Evolutionary conservation across 208 protist genomes (phyloP).

Genomic region (Willaertia magna): DNA sequence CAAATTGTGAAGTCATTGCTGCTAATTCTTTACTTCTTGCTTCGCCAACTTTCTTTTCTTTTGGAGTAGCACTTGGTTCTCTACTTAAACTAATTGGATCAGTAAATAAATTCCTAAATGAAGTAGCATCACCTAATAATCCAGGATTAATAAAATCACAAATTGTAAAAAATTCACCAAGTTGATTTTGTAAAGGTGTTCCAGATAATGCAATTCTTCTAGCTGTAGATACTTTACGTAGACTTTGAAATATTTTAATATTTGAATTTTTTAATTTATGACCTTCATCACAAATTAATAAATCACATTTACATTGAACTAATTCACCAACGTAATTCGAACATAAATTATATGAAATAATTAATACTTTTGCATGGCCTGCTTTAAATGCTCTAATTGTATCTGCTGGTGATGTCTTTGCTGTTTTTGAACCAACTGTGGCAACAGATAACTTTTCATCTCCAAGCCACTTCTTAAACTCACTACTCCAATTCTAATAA

Average conservation of each 20-base stretch:
- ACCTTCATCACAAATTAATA: slow-evolving; percentile 77
- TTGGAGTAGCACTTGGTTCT: background rate
- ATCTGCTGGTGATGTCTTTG: background rate
- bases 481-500: slow-evolving; percentile 23
- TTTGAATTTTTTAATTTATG: slow-evolving; percentile 69
- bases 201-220: slow-evolving; percentile 67
- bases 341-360: slow-evolving; percentile 43
- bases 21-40: background rate
- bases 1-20: background rate
- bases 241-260: slow-evolving; percentile 47
- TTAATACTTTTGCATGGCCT: slow-evolving; percentile 21
- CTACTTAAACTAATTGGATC: slow-evolving; percentile 14
- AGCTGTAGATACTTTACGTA: slow-evolving; percentile 51
- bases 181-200: slow-evolving; percentile 77
- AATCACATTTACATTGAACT: slow-evolving; percentile 29
- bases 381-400: slow-evolving; percentile 9
- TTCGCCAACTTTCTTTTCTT: background rate
- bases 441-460: background rate
- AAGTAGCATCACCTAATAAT: slow-evolving; percentile 21
- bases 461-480: slow-evolving; percentile 18
- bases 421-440: background rate
- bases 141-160: slow-evolving; percentile 55
- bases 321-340: slow-evolving; percentile 32
- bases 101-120: slow-evolving; percentile 20
- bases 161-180: slow-evolving; percentile 74